These are phyloP conservation scores for Cylindrodendrum hubeiense DNA, from an alignment of 2,329 filamentous ascomycete species.

Conservation along the genomic window DNA sequence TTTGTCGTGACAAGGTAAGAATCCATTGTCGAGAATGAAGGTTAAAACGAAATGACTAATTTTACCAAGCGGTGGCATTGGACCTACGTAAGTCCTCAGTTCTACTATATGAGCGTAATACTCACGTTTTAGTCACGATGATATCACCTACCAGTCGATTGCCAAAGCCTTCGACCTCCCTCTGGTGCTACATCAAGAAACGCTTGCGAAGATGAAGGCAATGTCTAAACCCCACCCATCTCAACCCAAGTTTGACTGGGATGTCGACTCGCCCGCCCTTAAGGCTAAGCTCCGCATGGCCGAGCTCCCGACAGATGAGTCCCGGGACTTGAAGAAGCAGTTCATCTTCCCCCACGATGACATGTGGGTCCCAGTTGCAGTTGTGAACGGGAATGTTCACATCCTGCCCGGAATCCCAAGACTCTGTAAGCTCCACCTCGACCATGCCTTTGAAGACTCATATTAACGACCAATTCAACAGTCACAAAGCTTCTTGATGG, in stretches of 20 bases:
- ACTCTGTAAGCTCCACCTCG: constrained; percentile 68
- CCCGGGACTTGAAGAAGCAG: constrained; percentile 75
- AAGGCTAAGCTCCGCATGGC: constrained; percentile 93
- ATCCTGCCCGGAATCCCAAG: constrained; percentile 91
- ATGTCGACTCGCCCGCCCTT: constrained; percentile 81
- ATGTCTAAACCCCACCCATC: constrained; percentile 80
- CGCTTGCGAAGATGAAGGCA: constrained; percentile 85
- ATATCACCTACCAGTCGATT: constrained; percentile 96
- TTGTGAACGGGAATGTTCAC: constrained; percentile 94
- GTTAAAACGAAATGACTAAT: constrained; percentile 19
- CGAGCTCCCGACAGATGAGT: constrained; percentile 81
- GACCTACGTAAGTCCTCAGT: constrained; percentile 78
- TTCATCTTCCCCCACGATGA: constrained; percentile 83
- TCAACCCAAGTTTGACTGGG: constrained; percentile 85
- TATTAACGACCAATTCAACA: constrained; percentile 43
- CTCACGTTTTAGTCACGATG: constrained; percentile 79
- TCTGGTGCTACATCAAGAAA: constrained; percentile 80
- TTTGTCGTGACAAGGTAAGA: constrained; percentile 88
- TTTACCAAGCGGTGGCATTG: constrained; percentile 82
- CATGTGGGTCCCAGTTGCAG: constrained; percentile 89
- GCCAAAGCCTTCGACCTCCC: constrained; percentile 87
- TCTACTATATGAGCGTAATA: neutral
- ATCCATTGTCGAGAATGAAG: neutral
- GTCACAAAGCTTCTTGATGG: constrained; percentile 83
- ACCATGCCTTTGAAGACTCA: neutral